Base-by-base conservation (phyloP, 352 stramenopile genomes). In the Globisporangium mamillatum region DNA sequence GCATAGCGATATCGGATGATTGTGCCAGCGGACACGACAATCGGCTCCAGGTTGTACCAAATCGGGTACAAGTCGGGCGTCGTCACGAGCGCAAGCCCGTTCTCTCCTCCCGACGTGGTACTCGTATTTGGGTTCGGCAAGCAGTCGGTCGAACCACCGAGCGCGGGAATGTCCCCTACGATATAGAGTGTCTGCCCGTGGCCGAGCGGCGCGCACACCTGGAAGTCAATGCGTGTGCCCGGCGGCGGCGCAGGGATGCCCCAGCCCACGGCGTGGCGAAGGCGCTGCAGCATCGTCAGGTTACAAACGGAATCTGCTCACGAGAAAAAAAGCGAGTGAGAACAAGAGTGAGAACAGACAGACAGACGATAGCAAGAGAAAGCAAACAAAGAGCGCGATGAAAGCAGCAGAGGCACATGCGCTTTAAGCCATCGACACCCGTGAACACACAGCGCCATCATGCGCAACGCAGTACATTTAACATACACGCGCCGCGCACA, bases 1-100 rank as follows among this genome's bases (percentile, higher is more conserved):
- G 85, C 89, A 65, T 97, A 97, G 63, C 88, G 84, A 68, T 97
- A 97, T 24, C 74, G 82, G 52, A 97, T 80, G 24, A 83, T 77
- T 1, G 85, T 78, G 34, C 78, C 85, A 0, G 82, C 73, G 14
- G 82, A 84, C 52, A 90, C 76, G 44, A 93, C 57, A 3, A 97
- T 78, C 2, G 89, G 87, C 59, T 94, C 87, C 27, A 92, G 66
- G 67, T 95, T 97, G 78, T 96, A 97, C 89, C 89, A 97, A 55
- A 95, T 90, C 29, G 89, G 89, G 69, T 90, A 95, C 72, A 95
- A 71, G 32, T 97, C 88, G 20, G 88, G 88, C 44, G 88, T 97
- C 1, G 89, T 97, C 14, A 97, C 87, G 29, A 97, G 73, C 48
- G 84, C 83, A n/a, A 95, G 76, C 0, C 84, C 84, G 29, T 67